Evolutionary conservation across 2,329 filamentous ascomycete species (phyloP).

Genomic region (Diplodia seriata): DNA sequence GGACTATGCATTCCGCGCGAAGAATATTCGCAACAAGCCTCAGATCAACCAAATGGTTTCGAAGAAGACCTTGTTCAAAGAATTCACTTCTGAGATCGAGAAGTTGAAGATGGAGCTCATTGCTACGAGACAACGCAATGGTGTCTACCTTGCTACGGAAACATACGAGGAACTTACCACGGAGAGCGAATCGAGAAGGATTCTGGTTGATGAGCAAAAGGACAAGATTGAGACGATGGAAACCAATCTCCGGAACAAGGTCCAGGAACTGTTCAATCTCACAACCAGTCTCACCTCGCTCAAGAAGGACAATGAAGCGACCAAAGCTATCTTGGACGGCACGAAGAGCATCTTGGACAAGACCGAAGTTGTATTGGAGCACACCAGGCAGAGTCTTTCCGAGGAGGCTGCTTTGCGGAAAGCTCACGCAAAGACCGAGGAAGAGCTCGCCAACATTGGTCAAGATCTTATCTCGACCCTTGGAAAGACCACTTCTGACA

Average conservation of each 20-base stretch:
- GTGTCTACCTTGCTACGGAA: constrained; percentile 90
- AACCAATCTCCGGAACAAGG: constrained; percentile 86
- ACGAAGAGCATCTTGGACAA: constrained; percentile 84
- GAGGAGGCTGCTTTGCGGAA: constrained; percentile 82
- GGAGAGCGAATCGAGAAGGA: constrained; percentile 88
- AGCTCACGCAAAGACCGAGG: constrained; percentile 86
- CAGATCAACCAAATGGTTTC: constrained; percentile 91
- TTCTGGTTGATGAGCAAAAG: constrained; percentile 88
- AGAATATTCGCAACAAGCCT: constrained; percentile 98
- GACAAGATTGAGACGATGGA: constrained; percentile 94
- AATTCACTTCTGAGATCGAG: constrained; percentile 92
- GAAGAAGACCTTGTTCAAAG: constrained; percentile 88
- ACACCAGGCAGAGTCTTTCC: constrained; percentile 76
- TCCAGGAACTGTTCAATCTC: constrained; percentile 86
- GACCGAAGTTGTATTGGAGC: constrained; percentile 81
- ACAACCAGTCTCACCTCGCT: constrained; percentile 86
- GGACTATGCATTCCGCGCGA: constrained; percentile 96
- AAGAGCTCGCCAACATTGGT: constrained; percentile 75
- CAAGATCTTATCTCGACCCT: constrained; percentile 79
- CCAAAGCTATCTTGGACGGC: constrained; percentile 73
- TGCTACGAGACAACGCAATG: constrained; percentile 89
- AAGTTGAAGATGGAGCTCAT: constrained; percentile 94
- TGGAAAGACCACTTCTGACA: constrained; percentile 77
- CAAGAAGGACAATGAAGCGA: constrained; percentile 88
- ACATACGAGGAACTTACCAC: constrained; percentile 89